A percentile compares a stretch with the other conserved stretches of the same genome.
Conservation (phyloP, 1,284 basidiomycete genomes). For the Tilletiopsis washingtonensis region DNA sequence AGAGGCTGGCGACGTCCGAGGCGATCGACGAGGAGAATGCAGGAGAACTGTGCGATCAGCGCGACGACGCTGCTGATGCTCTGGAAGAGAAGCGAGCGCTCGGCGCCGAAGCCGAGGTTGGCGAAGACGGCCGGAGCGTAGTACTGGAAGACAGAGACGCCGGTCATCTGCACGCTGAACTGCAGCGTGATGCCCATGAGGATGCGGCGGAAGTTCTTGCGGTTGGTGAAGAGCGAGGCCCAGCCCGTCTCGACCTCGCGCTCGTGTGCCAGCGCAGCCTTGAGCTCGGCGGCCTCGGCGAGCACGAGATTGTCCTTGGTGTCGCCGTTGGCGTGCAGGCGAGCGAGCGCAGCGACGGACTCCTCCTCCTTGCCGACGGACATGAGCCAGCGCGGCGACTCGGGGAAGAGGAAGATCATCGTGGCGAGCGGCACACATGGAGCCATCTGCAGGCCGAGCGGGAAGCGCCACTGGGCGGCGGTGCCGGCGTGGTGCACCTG, state of each 20-base stretch:
- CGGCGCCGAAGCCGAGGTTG: conserved; percentile 51
- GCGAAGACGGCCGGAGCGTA: conserved; percentile 47
- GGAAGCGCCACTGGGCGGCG: conserved; percentile 54
- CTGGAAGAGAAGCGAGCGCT: conserved; percentile 56
- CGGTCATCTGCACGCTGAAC: conserved; percentile 53
- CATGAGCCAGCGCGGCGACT: conserved; percentile 58
- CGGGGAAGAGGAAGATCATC: conserved; percentile 55
- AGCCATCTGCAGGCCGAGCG: conserved; percentile 50
- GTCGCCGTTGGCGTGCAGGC: conserved; percentile 55
- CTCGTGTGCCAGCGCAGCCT: conserved; percentile 44
- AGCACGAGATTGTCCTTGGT: conserved; percentile 51
- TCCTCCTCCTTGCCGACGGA: conserved; percentile 55
- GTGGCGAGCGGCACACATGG: conserved; percentile 56
- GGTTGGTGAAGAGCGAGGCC: conserved; percentile 54
- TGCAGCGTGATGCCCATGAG: conserved; percentile 50
- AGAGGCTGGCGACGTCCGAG: conserved; percentile 56
- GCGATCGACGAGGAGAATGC: conserved; percentile 57
- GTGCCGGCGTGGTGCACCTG: conserved; percentile 32
- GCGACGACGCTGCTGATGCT: conserved; percentile 59
- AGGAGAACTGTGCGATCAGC: conserved; percentile 56
- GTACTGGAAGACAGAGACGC: conserved; percentile 54
- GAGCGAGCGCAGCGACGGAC: conserved; percentile 51
- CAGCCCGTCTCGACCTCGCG: conserved; percentile 37
- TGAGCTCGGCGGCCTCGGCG: conserved; percentile 49
- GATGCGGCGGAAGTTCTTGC: conserved; percentile 53